These are phyloP conservation scores for Sicyos baderoa DNA, from an alignment of 306 rosid genomes.

Conservation along the genomic window DNA sequence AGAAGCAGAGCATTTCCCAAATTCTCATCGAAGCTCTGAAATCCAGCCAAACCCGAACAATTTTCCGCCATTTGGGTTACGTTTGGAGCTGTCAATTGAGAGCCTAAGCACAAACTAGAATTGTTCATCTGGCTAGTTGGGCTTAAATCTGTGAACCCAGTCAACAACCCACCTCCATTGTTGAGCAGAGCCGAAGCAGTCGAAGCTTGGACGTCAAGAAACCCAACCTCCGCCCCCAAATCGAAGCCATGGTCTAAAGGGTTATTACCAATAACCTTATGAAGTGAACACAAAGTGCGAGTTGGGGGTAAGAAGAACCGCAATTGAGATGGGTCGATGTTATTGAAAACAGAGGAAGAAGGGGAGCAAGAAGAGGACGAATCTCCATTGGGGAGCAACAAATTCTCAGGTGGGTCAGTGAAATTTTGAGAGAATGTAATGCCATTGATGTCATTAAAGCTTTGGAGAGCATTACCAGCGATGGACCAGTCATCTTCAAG, in stretches of 20 bases:
- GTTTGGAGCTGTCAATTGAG: slow-evolving; percentile 30
- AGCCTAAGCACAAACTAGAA: slow-evolving; percentile 34
- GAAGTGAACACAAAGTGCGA: slow-evolving; percentile 40
- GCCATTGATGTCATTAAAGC: slow-evolving; percentile 23
- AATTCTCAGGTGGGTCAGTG: slow-evolving; percentile 27
- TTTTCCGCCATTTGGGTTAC: neutral
- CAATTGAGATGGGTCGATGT: slow-evolving; percentile 51
- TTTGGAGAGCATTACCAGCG: slow-evolving; percentile 24
- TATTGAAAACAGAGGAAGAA: slow-evolving; percentile 38
- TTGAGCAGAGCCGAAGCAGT: slow-evolving; percentile 18
- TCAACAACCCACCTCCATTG: slow-evolving; percentile 23
- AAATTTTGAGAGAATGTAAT: slow-evolving; percentile 36
- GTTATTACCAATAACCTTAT: slow-evolving; percentile 30
- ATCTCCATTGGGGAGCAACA: slow-evolving; percentile 43
- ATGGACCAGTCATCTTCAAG: slow-evolving; percentile 65
- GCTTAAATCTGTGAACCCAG: slow-evolving; percentile 39
- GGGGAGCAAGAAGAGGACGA: slow-evolving; percentile 60
- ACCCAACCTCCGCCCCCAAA: slow-evolving; percentile 43
- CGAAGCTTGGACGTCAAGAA: slow-evolving; percentile 25
- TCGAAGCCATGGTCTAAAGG: slow-evolving; percentile 54
- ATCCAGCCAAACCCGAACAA: slow-evolving; percentile 17
- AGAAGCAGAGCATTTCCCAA: slow-evolving; percentile 41
- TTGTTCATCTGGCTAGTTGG: slow-evolving; percentile 28
- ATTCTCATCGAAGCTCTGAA: slow-evolving; percentile 39
- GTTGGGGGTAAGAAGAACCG: slow-evolving; percentile 53